Conservation (phyloP, 495 filamentous ascomycete genomes). For the Haplographium delicatum region DNA sequence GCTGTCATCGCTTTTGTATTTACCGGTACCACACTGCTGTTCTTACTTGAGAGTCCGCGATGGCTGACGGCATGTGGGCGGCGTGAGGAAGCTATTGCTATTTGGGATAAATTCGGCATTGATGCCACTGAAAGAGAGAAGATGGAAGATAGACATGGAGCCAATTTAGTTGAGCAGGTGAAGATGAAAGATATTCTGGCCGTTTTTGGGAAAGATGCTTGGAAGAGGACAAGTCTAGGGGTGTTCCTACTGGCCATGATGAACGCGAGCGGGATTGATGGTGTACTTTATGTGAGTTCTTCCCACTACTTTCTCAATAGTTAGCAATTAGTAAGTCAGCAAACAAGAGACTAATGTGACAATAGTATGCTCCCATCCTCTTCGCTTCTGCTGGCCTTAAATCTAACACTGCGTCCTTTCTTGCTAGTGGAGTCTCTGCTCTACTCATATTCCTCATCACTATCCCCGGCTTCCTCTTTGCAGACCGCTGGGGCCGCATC, state of each 20-base stretch:
- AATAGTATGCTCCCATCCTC: slow-evolving; percentile 44
- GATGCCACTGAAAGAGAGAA: slow-evolving; percentile 47
- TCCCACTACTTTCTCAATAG: neutral
- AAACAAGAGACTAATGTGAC: neutral
- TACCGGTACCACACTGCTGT: slow-evolving; percentile 31
- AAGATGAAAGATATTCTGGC: slow-evolving; percentile 7
- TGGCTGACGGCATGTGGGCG: slow-evolving; percentile 36
- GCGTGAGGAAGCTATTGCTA: slow-evolving; percentile 28
- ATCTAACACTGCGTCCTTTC: slow-evolving; percentile 38
- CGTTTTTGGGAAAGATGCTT: slow-evolving; percentile 38
- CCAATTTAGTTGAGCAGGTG: neutral
- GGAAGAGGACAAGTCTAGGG: slow-evolving; percentile 36
- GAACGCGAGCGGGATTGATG: slow-evolving; percentile 48
- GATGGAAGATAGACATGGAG: slow-evolving; percentile 22
- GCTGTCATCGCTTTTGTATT: slow-evolving; percentile 37
- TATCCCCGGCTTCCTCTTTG: slow-evolving; percentile 46
- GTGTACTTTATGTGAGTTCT: slow-evolving; percentile 43
- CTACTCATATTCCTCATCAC: slow-evolving; percentile 44
- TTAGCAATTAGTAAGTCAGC: neutral
- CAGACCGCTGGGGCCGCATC: slow-evolving; percentile 59
- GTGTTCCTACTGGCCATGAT: slow-evolving; percentile 46
- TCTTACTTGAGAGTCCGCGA: slow-evolving; percentile 36
- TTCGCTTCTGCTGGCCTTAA: slow-evolving; percentile 46
- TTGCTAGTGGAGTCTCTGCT: slow-evolving; percentile 47
- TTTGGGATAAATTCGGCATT: slow-evolving; percentile 43